Evolutionary conservation across 1,284 basidiomycete species (phyloP).

Genomic region (Microbotryum silenes-acaulis): DNA sequence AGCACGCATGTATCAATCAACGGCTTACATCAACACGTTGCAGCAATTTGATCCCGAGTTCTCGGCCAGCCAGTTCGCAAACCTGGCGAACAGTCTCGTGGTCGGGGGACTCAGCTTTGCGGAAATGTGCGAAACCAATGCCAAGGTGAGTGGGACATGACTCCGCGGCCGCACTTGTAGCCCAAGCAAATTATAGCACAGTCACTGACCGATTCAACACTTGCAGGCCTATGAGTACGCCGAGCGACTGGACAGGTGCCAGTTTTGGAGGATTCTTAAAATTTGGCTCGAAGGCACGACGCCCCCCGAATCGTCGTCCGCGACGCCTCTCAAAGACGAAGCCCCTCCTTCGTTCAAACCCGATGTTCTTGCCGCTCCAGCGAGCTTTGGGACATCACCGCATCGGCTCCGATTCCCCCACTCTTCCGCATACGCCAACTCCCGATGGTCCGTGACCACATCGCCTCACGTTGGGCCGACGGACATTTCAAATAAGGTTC

Average conservation of each 20-base stretch:
- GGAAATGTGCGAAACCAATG: constrained; percentile 25
- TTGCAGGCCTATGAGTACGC: constrained; percentile 7
- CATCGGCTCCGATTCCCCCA: no score
- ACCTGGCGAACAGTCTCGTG: constrained; percentile 22
- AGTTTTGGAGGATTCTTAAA: constrained; percentile 25
- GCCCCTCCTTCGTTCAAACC: no score
- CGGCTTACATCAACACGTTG: constrained; percentile 8
- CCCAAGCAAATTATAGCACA: no score
- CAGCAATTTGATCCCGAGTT: constrained; percentile 26
- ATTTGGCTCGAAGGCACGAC: constrained; percentile 19
- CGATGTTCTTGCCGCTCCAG: no score
- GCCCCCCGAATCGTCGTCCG: constrained; percentile 7
- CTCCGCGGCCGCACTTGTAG: no score
- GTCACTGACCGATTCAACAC: background rate
- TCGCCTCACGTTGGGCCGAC: background rate
- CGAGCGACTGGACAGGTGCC: constrained; percentile 17
- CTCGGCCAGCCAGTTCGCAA: constrained; percentile 10
- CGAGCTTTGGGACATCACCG: no score
- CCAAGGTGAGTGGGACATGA: constrained; percentile 1
- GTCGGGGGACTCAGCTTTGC: constrained; percentile 13
- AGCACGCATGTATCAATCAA: constrained; percentile 9
- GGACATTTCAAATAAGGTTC: background rate
- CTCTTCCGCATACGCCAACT: no score
- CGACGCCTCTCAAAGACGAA: background rate
- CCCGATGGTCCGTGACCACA: no score